These are phyloP conservation scores for Beta lomatogona DNA, from an alignment of 179 eudicot genomes.

Conservation along the genomic window DNA sequence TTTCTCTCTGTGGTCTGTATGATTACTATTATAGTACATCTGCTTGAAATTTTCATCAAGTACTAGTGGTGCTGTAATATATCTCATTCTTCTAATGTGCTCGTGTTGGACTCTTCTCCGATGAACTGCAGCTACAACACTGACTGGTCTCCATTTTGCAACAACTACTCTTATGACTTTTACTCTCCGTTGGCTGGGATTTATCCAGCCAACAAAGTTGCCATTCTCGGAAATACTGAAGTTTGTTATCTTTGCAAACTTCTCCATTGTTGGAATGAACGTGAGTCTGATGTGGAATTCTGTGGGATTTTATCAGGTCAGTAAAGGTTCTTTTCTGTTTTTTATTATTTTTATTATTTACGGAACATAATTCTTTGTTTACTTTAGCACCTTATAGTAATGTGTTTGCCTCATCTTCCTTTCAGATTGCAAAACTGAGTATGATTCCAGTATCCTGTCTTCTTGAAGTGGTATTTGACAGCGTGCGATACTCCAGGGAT, in stretches of 20 bases:
- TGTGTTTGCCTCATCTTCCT: conserved; percentile 8
- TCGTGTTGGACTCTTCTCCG: conserved; percentile 1
- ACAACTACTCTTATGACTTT: conserved; percentile 79
- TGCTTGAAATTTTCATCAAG: not conserved
- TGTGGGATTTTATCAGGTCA: conserved; percentile 97
- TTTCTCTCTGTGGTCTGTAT: too few relatives aligned
- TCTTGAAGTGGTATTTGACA: conserved; percentile 74
- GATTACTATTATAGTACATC: not conserved
- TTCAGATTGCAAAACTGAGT: conserved; percentile 90
- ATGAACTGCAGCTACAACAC: conserved; percentile 74
- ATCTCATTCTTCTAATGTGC: not conserved
- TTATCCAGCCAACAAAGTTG: conserved; percentile 63
- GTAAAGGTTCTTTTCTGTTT: conserved; percentile 11
- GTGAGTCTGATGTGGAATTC: conserved; percentile 98
- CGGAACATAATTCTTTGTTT: too few relatives aligned
- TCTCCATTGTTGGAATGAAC: conserved; percentile 91
- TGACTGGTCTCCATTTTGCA: conserved; percentile 89
- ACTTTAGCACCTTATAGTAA: not conserved
- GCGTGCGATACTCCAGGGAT: conserved; percentile 67
- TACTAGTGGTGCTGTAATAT: not conserved
- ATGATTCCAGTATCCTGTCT: conserved; percentile 96
- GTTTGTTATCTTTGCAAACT: conserved; percentile 79
- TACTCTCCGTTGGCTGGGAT: conserved; percentile 65
- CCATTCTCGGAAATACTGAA: conserved; percentile 66
- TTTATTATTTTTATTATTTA: too few relatives aligned